These are phyloP conservation scores for Neofusicoccum parvum DNA, from an alignment of 2,329 filamentous ascomycete species.

Conservation along the genomic window DNA sequence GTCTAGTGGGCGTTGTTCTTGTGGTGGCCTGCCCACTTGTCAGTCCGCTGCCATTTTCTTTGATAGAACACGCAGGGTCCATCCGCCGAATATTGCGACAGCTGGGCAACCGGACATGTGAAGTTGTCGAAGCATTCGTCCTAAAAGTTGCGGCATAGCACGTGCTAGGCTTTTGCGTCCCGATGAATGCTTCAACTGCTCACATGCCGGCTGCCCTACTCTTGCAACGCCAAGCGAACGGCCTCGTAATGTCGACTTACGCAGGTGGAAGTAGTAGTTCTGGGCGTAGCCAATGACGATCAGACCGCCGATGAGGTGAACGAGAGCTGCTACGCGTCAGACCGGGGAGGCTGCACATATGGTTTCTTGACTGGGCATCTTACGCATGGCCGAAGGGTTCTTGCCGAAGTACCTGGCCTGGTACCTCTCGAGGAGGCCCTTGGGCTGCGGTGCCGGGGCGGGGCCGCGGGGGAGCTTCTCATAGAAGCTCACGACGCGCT, in stretches of 20 bases:
- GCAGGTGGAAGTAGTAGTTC: conserved; percentile 99
- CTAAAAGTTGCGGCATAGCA: too few species aligned
- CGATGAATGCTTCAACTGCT: too few species aligned
- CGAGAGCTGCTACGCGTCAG: conserved; percentile 65
- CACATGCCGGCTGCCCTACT: too few species aligned
- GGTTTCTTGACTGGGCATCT: conserved; percentile 39
- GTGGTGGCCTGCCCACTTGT: conserved; percentile 76
- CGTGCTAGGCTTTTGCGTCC: too few species aligned
- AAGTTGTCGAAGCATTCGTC: too few species aligned
- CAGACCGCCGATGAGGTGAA: conserved; percentile 80
- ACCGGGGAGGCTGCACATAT: conserved; percentile 9
- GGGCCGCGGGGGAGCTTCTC: conserved; percentile 93
- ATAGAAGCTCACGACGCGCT: conserved; percentile 98
- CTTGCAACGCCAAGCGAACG: too few species aligned
- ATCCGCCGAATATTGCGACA: too few species aligned
- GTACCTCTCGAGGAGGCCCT: conserved; percentile 85
- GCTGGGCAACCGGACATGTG: too few species aligned
- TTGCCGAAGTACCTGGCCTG: conserved; percentile 89
- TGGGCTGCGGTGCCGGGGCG: conserved; percentile 79
- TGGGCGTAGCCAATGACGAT: conserved; percentile 87
- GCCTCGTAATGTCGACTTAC: conserved; percentile 61
- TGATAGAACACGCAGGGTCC: neutral
- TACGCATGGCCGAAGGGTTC: conserved; percentile 87
- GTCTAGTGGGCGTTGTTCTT: conserved; percentile 98
- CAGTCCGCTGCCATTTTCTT: conserved; percentile 22